Evolutionary conservation across 306 rosid species (phyloP).

Genomic region (Psophocarpus tetragonolobus): DNA sequence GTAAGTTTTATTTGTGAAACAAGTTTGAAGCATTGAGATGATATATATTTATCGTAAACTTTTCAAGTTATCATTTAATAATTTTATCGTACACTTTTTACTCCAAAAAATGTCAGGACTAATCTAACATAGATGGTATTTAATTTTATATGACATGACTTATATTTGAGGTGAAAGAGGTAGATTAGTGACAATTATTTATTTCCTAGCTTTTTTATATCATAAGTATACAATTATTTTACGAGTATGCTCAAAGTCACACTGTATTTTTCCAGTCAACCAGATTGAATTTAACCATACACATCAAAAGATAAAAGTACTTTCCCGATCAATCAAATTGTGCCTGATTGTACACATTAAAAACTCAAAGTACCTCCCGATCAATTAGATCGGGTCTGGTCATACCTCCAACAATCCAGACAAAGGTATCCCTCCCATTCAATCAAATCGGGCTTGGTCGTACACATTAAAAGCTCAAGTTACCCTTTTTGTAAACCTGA

Average conservation of each 20-base stretch:
- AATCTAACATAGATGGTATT: not conserved
- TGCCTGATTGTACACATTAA: no score
- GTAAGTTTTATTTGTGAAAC: conserved; percentile 3
- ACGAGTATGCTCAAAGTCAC: conserved; percentile 14
- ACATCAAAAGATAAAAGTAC: no score
- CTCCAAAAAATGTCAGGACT: not conserved
- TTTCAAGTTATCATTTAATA: not conserved
- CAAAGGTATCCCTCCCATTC: no score
- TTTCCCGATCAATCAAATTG: no score
- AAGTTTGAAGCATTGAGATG: not conserved
- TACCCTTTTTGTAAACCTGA: no score
- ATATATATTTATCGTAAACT: not conserved
- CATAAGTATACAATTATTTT: not conserved
- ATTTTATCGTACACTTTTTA: not conserved
- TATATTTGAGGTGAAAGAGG: not conserved
- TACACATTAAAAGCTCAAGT: no score
- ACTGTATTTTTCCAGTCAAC: no score
- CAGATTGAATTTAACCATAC: no score
- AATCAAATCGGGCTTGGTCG: no score
- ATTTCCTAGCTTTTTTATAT: not conserved
- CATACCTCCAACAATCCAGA: no score
- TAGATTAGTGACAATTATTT: not conserved
- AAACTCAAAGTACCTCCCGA: no score
- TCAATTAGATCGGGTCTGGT: no score
- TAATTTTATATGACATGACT: not conserved